phyloP scores from a whole-genome alignment of 495 filamentous ascomycete species.

The Neurospora sp. region DNA sequence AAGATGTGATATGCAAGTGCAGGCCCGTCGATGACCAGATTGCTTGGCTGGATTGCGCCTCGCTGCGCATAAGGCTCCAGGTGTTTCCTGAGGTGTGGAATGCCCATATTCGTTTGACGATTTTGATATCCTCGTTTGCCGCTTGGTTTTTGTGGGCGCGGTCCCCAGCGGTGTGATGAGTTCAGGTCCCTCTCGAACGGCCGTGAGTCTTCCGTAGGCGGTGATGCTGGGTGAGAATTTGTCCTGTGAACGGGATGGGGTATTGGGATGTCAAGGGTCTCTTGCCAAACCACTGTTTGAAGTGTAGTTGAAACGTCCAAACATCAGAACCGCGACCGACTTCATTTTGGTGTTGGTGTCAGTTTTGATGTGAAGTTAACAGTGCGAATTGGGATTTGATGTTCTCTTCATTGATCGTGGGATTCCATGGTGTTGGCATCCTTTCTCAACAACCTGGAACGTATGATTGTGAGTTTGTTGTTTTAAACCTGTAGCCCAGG shows the following conservation, averaged over 20 bases:
- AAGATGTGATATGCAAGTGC: constrained; percentile 64
- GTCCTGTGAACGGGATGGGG: neutral
- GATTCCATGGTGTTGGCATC: neutral
- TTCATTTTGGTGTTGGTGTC: neutral
- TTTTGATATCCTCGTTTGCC: neutral
- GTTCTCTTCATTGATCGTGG: neutral
- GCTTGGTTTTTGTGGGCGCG: neutral
- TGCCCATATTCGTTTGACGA: constrained; percentile 48
- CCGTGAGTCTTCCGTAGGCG: neutral
- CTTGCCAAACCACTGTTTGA: neutral
- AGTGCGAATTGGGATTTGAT: neutral
- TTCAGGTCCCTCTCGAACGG: neutral
- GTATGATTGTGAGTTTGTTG: neutral
- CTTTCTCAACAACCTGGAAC: neutral
- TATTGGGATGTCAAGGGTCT: neutral
- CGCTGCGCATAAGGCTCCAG: constrained; percentile 48
- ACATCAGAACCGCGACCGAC: neutral
- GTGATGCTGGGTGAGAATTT: neutral
- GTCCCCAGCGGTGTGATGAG: neutral
- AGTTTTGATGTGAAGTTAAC: neutral
- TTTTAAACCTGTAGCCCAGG: neutral
- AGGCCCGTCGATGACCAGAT: constrained; percentile 65
- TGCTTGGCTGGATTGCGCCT: constrained; percentile 30
- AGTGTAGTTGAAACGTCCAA: neutral
- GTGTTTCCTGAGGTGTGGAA: constrained; percentile 50